These are phyloP conservation scores for Jaenimonas drosophilae DNA, from an alignment of 208 protist species.

Conservation along the genomic window DNA sequence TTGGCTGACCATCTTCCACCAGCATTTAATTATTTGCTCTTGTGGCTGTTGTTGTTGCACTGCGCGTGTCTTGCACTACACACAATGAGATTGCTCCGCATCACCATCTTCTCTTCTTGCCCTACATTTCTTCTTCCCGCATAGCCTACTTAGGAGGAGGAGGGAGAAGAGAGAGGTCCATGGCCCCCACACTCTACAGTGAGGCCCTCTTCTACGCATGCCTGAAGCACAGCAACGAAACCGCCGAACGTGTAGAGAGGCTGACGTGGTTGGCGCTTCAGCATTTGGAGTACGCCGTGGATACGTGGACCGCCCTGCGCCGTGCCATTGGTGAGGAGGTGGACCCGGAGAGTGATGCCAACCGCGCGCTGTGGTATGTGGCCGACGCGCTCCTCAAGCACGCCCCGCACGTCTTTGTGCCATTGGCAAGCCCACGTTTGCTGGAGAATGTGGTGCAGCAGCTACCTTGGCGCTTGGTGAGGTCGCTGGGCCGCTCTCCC, in stretches of 20 bases:
- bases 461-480: conserved; percentile 43
- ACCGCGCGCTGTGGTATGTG: conserved; percentile 66
- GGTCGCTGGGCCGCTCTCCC: no score
- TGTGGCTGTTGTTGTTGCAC: not conserved
- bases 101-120: no score
- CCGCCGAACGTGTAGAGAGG: conserved; percentile 37
- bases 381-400: conserved; percentile 65
- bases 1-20: not conserved
- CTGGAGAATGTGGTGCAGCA: conserved; percentile 67
- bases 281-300: conserved; percentile 32
- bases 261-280: conserved; percentile 46
- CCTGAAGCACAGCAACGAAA: conserved; percentile 39
- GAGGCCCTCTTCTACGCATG: conserved; percentile 50
- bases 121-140: not conserved
- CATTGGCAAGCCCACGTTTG: conserved; percentile 47
- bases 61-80: not conserved
- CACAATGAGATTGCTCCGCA: no score
- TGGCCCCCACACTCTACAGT: conserved; percentile 13
- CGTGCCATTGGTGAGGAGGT: conserved; percentile 41
- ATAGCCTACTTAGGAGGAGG: not conserved
- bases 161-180: not conserved
- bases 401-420: conserved; percentile 64
- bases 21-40: not conserved
- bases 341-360: conserved; percentile 9
- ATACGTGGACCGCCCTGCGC: conserved; percentile 56